phyloP scores from a whole-genome alignment of 139 green algal genomes.

The Raphidocelis subcapitata region DNA sequence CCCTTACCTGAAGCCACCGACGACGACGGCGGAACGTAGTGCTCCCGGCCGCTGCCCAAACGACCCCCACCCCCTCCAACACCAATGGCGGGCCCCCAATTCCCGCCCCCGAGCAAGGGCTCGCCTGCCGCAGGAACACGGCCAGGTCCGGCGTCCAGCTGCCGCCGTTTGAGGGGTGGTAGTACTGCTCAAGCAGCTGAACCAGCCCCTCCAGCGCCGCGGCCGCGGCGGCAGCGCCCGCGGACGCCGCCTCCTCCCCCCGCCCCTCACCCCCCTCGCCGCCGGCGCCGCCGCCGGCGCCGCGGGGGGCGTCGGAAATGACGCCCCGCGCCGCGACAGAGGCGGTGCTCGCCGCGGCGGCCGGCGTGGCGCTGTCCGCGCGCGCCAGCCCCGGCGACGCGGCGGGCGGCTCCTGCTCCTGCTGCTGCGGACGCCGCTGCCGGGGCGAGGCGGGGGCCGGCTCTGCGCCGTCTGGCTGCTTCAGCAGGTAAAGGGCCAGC shows the following conservation, averaged over 20 bases:
- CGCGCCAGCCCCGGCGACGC: too few species aligned
- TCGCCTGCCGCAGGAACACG: constrained; percentile 12
- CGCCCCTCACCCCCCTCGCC: background rate
- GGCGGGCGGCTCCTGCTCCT: constrained; percentile 3
- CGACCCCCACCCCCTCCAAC: too few species aligned
- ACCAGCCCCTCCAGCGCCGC: constrained; percentile 49
- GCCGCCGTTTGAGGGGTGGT: constrained; percentile 83
- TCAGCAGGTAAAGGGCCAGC: constrained; percentile 27
- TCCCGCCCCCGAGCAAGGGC: too few species aligned
- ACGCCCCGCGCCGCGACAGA: background rate
- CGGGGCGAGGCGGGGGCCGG: background rate
- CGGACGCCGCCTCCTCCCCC: constrained; percentile 5
- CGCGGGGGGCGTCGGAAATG: background rate
- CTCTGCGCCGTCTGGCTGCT: constrained; percentile 7
- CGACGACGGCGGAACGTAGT: background rate
- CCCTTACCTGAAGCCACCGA: background rate
- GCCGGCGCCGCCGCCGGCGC: too few species aligned
- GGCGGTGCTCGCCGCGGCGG: too few species aligned
- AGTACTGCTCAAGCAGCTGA: constrained; percentile 82
- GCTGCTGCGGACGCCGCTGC: constrained; percentile 1
- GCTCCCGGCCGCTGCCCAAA: too few species aligned
- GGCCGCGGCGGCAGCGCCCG: constrained; percentile 10
- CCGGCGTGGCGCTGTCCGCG: too few species aligned
- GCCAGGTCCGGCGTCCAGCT: constrained; percentile 11
- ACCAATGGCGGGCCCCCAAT: too few species aligned